Conservation (phyloP, 2,329 filamentous ascomycete genomes). For the Colletotrichum agaves region DNA sequence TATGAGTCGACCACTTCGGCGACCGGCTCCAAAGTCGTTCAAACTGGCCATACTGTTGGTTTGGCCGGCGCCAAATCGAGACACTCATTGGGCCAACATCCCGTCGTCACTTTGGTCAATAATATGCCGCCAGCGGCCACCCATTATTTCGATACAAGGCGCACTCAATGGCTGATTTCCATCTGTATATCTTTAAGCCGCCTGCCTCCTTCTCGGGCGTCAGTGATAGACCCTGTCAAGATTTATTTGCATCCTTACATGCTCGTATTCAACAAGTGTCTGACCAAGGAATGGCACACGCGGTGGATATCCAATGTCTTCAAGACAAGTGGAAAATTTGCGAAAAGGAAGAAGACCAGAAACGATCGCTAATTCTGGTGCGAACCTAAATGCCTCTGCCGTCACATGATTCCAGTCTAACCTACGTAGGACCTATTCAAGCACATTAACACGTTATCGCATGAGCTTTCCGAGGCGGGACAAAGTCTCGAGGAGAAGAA, state of each 20-base stretch:
- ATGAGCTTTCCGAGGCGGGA: not conserved
- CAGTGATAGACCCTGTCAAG: too few relatives aligned
- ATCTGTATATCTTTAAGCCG: too few relatives aligned
- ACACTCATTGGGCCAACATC: not conserved
- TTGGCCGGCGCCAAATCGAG: not conserved
- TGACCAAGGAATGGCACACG: not conserved
- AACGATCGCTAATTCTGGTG: not conserved
- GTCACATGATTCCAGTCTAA: not conserved
- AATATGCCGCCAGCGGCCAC: too few relatives aligned
- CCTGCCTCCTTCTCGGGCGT: too few relatives aligned
- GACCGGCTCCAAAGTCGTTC: not conserved
- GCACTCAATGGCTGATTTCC: too few relatives aligned
- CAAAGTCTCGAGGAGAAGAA: constrained; percentile 3
- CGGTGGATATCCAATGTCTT: not conserved
- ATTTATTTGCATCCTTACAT: too few relatives aligned
- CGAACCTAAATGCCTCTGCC: not conserved
- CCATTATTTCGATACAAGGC: too few relatives aligned
- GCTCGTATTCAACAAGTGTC: not conserved
- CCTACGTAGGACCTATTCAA: constrained; percentile 11
- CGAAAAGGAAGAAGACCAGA: constrained; percentile 16
- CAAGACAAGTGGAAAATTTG: not conserved
- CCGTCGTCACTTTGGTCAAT: too few relatives aligned
- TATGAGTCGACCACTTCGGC: not conserved
- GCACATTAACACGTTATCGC: not conserved
- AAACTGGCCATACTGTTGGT: not conserved